These are phyloP conservation scores for Haematococcus lacustris DNA, from an alignment of 139 green algal genomes.

Conservation along the genomic window DNA sequence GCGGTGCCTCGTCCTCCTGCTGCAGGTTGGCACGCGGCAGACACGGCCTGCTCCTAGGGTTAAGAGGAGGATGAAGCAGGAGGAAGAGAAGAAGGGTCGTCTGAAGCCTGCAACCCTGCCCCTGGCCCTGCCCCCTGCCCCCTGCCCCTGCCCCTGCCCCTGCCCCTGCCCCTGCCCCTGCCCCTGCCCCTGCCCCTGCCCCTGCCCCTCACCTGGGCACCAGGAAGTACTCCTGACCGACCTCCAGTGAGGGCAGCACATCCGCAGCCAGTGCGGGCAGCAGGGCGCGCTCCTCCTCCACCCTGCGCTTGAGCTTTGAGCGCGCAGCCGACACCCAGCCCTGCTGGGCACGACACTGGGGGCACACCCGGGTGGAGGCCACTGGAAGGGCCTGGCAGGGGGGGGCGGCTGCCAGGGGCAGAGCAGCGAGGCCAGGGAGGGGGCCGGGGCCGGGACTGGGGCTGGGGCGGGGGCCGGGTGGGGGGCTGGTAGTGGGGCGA, in stretches of 20 bases:
- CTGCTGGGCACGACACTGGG: background rate
- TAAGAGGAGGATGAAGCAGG: too few species aligned
- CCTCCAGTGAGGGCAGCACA: conserved; percentile 22
- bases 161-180: too few species aligned
- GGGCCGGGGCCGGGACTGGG: background rate
- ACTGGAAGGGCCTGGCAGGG: background rate
- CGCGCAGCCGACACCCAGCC: background rate
- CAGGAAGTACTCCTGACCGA: conserved; percentile 40
- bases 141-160: too few species aligned
- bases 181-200: too few species aligned
- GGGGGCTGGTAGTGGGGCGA: background rate
- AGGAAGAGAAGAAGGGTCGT: background rate
- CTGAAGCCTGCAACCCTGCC: too few species aligned
- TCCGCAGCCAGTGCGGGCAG: conserved; percentile 31
- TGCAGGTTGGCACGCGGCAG: too few species aligned
- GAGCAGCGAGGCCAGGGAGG: too few species aligned
- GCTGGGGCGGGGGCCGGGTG: background rate
- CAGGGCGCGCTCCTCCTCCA: conserved; percentile 25
- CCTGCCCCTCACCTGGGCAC: conserved; percentile 51
- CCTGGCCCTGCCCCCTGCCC: too few species aligned
- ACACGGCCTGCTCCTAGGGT: too few species aligned
- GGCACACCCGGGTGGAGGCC: background rate
- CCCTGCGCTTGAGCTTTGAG: conserved; percentile 6
- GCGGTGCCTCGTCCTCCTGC: too few species aligned
- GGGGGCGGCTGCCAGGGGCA: too few species aligned